Base-by-base conservation (phyloP, 192 early-diverging fungal species). In the Nowakowskiella sp. region DNA sequence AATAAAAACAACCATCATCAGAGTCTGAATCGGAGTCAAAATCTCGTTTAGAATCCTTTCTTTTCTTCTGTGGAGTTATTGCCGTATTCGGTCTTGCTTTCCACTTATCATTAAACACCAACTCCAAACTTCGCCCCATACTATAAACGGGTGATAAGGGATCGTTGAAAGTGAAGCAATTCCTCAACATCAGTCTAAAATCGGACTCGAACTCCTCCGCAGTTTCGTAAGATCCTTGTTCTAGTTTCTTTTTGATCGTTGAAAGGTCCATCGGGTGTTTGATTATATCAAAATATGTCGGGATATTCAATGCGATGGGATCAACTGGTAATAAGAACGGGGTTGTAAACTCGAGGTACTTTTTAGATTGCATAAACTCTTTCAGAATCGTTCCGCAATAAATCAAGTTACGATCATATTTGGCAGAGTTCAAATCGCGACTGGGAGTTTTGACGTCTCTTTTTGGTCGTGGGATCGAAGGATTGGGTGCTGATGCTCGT, bases 201-300 rank as follows among this genome's bases (percentile, higher is more conserved):
- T 94, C 91, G 0, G 76, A 72, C 55, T 84, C 82, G 52, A 89
- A 90, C 36, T 85, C 85, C 9, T 80, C 74, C 5, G 76, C 64
- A 25, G 58, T 60, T 8, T 57, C 42, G 58, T 94, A 94, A 10
- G 72, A 65, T 3, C 76, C 79, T 31, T 58, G 44, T 34, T 88
- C 82, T 4, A 91, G 67, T 65, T 83, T 84, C 42, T 64, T 61
- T 58, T 74, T 68, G 8, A 94, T 83, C 0, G 91, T 94, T 23
- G 76, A 71, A 31, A 94, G 58, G 60, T 94, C 91, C 88, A 94
- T 94, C 5, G 91, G 91, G 49, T 85, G 54, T 51, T 87, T 91
- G 67, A 94, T 76, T 23, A 97, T 76, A 2, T 67, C 68, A 25
- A 80, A 77, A 70, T 99, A 99, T 49, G 83, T 80, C 10, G 92